phyloP scores from a whole-genome alignment of 345 rosid species.

The Lumnitzera littorea region DNA sequence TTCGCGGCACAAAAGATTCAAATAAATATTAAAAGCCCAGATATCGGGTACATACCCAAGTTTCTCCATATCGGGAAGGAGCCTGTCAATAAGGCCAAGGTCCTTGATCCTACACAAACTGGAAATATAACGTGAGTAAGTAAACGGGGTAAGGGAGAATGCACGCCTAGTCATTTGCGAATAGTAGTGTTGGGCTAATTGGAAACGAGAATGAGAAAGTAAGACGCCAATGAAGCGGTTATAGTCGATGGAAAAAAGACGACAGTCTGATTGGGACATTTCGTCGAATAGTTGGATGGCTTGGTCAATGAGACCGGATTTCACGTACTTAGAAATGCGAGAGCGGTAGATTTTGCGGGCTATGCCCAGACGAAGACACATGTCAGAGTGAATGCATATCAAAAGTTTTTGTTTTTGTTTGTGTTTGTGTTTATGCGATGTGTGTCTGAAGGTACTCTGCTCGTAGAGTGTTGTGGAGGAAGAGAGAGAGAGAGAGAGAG shows the following conservation, averaged over 20 bases:
- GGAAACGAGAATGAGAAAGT: conserved; percentile 50
- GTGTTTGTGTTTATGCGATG: too few species aligned
- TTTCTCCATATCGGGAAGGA: conserved; percentile 63
- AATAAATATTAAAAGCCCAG: conserved; percentile 73
- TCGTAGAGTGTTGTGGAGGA: too few species aligned
- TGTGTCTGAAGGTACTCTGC: too few species aligned
- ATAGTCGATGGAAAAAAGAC: conserved; percentile 68
- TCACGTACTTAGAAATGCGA: conserved; percentile 50
- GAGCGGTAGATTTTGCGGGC: conserved; percentile 81
- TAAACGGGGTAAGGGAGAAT: conserved; percentile 69
- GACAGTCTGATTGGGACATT: conserved; percentile 75
- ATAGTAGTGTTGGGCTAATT: conserved; percentile 61
- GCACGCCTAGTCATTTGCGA: conserved; percentile 54
- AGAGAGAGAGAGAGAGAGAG: too few species aligned
- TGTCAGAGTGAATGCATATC: conserved; percentile 50
- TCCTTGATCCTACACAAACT: conserved; percentile 60
- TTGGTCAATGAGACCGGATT: conserved; percentile 62
- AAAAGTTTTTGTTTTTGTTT: background rate
- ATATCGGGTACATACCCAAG: conserved; percentile 61
- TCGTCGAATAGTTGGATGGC: conserved; percentile 86
- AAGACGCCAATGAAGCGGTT: conserved; percentile 84
- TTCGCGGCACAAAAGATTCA: conserved; percentile 64
- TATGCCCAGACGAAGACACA: conserved; percentile 81
- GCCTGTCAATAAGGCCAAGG: conserved; percentile 44
- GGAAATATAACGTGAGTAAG: conserved; percentile 91